Conservation (phyloP, 2,329 filamentous ascomycete species). For the Bipolaris oryzae region DNA sequence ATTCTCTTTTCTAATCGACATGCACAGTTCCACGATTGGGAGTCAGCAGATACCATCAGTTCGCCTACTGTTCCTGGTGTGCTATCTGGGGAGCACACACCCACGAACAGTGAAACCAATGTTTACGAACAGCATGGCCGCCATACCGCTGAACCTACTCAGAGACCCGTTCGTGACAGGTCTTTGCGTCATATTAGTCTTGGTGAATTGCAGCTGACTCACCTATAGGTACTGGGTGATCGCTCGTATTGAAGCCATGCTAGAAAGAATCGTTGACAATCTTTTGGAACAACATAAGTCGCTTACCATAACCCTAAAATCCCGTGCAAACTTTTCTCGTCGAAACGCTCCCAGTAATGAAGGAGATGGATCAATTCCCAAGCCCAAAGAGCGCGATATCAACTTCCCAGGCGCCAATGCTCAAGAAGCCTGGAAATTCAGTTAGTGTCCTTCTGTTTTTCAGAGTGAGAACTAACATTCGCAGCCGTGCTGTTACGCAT, state of each 20-base stretch:
- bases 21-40: slow-evolving; percentile 14
- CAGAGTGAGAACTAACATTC: slow-evolving; percentile 11
- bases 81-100: background rate
- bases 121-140: background rate
- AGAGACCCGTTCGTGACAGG: slow-evolving; percentile 20
- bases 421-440: slow-evolving; percentile 65
- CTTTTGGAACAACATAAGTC: slow-evolving; percentile 56
- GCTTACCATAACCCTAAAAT: slow-evolving; percentile 58
- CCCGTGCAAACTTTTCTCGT: slow-evolving; percentile 35
- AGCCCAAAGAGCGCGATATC: slow-evolving; percentile 34
- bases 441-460: slow-evolving; percentile 39
- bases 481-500: slow-evolving; percentile 62
- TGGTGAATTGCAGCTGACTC: slow-evolving; percentile 9
- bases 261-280: slow-evolving; percentile 59
- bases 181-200: background rate
- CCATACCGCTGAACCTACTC: background rate
- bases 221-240: slow-evolving; percentile 50
- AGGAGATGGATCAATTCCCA: slow-evolving; percentile 11
- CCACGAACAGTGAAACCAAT: background rate
- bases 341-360: slow-evolving; percentile 15
- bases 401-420: slow-evolving; percentile 62
- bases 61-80: background rate
- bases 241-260: slow-evolving; percentile 61
- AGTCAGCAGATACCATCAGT: background rate
- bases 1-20: slow-evolving; percentile 26